These are phyloP conservation scores for Acanthochlamys bracteata DNA, from an alignment of 106 monocot genomes.

Conservation along the genomic window DNA sequence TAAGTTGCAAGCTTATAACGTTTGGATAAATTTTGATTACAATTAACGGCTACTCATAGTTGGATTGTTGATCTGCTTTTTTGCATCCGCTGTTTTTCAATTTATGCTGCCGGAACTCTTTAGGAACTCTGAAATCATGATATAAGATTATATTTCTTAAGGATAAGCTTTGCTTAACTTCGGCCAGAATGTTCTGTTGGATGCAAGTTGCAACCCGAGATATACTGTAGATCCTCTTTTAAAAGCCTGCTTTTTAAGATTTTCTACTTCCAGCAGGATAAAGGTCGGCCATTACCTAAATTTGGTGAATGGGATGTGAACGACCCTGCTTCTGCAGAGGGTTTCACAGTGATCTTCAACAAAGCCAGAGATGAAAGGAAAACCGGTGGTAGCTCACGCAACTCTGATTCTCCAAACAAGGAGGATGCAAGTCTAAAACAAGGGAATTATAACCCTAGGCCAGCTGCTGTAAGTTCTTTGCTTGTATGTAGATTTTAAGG, in stretches of 20 bases:
- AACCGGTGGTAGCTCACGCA: constrained; percentile 1
- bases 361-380: constrained; percentile 10
- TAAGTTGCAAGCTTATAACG: too few species aligned
- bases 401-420: constrained; percentile 1
- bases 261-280: constrained; percentile 4
- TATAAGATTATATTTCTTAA: too few species aligned
- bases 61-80: too few species aligned
- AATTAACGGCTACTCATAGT: too few species aligned
- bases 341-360: constrained; percentile 9
- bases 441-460: background rate
- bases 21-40: too few species aligned
- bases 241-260: background rate
- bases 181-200: too few species aligned
- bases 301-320: constrained; percentile 13
- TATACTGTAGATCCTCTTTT: background rate
- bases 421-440: background rate
- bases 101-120: too few species aligned
- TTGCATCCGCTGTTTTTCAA: too few species aligned
- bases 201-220: too few species aligned
- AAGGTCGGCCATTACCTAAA: constrained; percentile 4
- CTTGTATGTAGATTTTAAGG: too few species aligned
- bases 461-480: background rate
- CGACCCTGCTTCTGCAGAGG: constrained; percentile 10
- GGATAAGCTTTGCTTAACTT: too few species aligned
- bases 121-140: too few species aligned